phyloP scores from a whole-genome alignment of 139 green algal genomes.

The Picochlorum costavermella region DNA sequence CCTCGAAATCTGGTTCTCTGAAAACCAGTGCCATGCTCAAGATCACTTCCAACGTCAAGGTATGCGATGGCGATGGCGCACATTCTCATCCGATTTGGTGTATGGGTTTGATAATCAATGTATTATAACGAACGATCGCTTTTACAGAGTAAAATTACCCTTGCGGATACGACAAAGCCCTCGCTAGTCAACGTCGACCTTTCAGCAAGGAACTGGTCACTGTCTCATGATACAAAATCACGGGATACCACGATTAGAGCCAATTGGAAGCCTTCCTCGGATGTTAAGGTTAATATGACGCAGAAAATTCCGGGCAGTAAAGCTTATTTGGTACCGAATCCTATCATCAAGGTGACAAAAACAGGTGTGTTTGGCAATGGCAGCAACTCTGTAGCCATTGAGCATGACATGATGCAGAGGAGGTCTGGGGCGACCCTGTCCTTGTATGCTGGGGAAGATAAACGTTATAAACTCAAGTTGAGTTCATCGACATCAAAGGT shows the following conservation, averaged over 20 bases:
- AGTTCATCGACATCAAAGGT: neutral
- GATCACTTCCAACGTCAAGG: neutral
- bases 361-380: neutral
- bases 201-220: neutral
- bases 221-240: constrained; percentile 1
- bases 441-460: constrained; percentile 7
- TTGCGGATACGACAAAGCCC: too few relatives aligned
- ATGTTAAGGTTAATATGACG: constrained; percentile 3
- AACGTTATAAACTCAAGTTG: constrained; percentile 1
- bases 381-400: neutral
- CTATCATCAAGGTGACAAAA: neutral
- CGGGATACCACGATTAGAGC: constrained; percentile 6
- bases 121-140: too few relatives aligned
- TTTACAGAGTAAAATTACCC: too few relatives aligned
- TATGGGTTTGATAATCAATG: too few relatives aligned
- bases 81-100: too few relatives aligned
- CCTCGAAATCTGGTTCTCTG: constrained; percentile 1
- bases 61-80: neutral
- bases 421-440: neutral
- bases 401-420: neutral
- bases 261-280: neutral
- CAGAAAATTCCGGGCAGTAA: neutral
- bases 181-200: too few relatives aligned
- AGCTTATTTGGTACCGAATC: constrained; percentile 8
- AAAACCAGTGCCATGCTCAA: neutral